Evolutionary conservation across 2,329 filamentous ascomycete genomes (phyloP).

Genomic region (Cladophialophora carrionii): DNA sequence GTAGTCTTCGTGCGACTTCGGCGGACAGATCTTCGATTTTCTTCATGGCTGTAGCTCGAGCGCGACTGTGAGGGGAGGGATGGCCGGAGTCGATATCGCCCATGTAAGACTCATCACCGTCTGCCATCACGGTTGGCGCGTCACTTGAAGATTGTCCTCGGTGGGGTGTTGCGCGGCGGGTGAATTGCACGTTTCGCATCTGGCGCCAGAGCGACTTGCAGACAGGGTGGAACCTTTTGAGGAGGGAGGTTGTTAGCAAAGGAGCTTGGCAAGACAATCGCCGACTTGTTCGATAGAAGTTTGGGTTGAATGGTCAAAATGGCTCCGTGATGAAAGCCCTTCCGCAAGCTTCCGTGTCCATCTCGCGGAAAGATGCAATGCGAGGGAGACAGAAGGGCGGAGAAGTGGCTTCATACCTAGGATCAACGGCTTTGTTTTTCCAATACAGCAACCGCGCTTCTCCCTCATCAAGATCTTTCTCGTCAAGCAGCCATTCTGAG

Average conservation of each 20-base stretch:
- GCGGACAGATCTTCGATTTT: conserved; percentile 8
- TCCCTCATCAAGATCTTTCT: conserved; percentile 24
- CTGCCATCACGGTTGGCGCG: background rate
- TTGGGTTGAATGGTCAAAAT: background rate
- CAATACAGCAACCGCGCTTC: conserved; percentile 29
- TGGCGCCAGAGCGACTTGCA: conserved; percentile 27
- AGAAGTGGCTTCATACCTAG: conserved; percentile 14
- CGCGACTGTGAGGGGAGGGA: conserved; percentile 3
- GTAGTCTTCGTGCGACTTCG: conserved; percentile 1
- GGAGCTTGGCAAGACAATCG: background rate
- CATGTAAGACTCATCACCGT: conserved; percentile 15
- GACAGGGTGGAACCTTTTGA: conserved; percentile 30
- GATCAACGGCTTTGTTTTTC: conserved; percentile 17
- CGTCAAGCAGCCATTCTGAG: conserved; percentile 26
- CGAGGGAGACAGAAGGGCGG: background rate
- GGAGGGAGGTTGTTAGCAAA: background rate
- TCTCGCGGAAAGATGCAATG: background rate
- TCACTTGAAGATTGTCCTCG: background rate
- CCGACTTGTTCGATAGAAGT: background rate
- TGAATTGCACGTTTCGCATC: conserved; percentile 34
- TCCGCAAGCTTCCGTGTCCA: background rate
- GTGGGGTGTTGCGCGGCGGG: background rate
- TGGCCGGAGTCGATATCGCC: conserved; percentile 6
- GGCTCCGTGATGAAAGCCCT: background rate
- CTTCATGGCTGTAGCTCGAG: conserved; percentile 2